A percentile compares a stretch with the other conserved stretches of the same genome.
These are phyloP conservation scores for Diaporthe amygdali DNA, from an alignment of 2,329 filamentous ascomycete genomes.

Conservation along the genomic window DNA sequence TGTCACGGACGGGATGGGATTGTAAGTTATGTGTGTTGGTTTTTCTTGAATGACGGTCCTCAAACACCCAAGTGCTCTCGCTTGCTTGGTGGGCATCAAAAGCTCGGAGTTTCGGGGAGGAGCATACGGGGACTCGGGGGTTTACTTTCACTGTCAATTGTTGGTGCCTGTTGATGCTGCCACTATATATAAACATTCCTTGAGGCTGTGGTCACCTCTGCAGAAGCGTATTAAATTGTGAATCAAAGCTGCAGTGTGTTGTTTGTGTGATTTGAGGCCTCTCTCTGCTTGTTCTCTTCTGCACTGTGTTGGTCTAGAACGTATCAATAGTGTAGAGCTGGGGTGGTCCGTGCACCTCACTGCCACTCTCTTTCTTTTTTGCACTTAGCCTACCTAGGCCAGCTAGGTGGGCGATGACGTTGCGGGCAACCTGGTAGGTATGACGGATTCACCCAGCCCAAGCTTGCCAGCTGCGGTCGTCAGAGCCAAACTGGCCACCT, in stretches of 20 bases:
- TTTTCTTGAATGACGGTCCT: neutral
- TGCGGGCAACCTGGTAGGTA: conserved; percentile 16
- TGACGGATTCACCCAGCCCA: conserved; percentile 16
- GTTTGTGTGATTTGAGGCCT: neutral
- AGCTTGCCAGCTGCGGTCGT: conserved; percentile 19
- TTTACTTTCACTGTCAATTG: neutral
- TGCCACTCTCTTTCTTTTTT: neutral
- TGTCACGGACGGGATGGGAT: neutral
- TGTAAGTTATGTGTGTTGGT: neutral
- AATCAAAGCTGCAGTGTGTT: neutral
- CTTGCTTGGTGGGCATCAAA: conserved; percentile 6
- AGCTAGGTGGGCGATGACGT: conserved; percentile 22
- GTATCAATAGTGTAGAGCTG: neutral
- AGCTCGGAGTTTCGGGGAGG: conserved; percentile 25
- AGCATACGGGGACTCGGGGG: neutral
- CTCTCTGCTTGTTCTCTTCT: neutral
- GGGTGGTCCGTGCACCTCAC: neutral
- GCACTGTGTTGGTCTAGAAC: neutral
- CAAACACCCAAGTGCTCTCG: neutral
- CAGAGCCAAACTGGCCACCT: conserved; percentile 27
- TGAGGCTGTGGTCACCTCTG: neutral
- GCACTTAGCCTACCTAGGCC: conserved; percentile 3
- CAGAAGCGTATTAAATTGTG: neutral
- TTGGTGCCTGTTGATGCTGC: neutral
- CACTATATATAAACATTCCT: neutral